Base-by-base conservation (phyloP, 257 asterid genomes). In the Capsicum rhomboideum region DNA sequence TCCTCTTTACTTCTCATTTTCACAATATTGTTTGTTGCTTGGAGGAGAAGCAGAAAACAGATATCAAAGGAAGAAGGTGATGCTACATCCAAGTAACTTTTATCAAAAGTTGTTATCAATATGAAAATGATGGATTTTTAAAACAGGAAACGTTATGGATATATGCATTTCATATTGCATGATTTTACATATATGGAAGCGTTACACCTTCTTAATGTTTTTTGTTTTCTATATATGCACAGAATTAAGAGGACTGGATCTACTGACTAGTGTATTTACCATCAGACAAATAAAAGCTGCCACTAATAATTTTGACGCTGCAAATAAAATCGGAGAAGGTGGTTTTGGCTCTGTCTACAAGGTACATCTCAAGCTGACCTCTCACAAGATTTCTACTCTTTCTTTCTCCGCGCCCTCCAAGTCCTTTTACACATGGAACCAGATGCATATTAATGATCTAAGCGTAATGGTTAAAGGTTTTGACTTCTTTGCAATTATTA, bases 271-370 rank as follows among this genome's bases (percentile, higher is more conserved):
- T 34, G 53, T 49, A 29, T 79, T 84, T 79, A 77, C 83, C 53
- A 49, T 79, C 17, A 67, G 71, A 79, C 84, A 84, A 31, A 84
- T 84, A 21, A 79, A 79, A 79, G 58, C 50, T 16, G 87, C 87
- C 28, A 84, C 87, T 66, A 67, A 79, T 16, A 79, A 84, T 23
- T 84, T 79, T 53, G 87, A 84, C 14, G 72, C 87, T 40, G 61
- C 84, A 34, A 84, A 79, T 40, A 83, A 83, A 52, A 44, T 83
- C 40, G 86, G 86, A 7, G 86, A 83, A 83, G 86, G 86, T 55
- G 86, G 86, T 37, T 83, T 83, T 44, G 86, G 86, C 9, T 18
- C 67, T 2, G 82, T 83, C 34, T 83, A 83, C 86, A 83, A 83
- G 86, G 86, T 83, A 50, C 42, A n/a, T 21, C 83, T 29, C 68